Evolutionary conservation across 2,329 filamentous ascomycete species (phyloP), one percentile per base, ranked within the genome.

Genomic region (Coniochaeta ligniaria): DNA sequence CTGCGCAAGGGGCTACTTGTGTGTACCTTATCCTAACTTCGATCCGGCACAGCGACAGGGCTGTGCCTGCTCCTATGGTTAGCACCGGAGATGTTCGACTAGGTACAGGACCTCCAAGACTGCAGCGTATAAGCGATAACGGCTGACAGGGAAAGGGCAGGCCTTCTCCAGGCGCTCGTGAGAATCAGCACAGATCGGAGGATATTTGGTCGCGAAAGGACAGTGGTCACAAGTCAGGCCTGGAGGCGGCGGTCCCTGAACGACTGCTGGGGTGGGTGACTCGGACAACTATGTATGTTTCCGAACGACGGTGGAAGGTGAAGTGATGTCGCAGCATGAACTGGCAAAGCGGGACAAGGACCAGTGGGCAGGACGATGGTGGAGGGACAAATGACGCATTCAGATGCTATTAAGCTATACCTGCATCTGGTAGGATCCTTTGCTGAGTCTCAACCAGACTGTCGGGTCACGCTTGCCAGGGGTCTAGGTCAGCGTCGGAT

Each of bases 1-100:
- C 4, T 67, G 66, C 26, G 57, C 60, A n/a, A 58, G 64, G n/a
- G 66, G 64, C 16, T 67, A 62, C n/a, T 60, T 66, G 11, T 67
- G 66, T 50, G 66, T 67, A 1, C 63, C 66, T 1, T 67, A 60
- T 33, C 66, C 66, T 9, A 61, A 33, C 22, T 62, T 63, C 28
- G 60, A 67, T 31, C 66, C 64, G 1, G 62, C 63, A 2, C 31
- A 55, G n/a, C 54, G 66, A 1, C 50, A 67, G 52, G 66, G 66
- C 12, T 67, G 66, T 57, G 61, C 64, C 9, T 67, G 66, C 62
- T 65, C 63, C 22, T 52, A 60, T 26, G 64, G 58, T 26, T 65
- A 56, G 41, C 41, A 16, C 35, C 17, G 41, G 14, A 22, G n/a
- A 20, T 43, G 28, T 7, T n/a, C n/a, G n/a, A n/a, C n/a, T 5